Evolutionary conservation across 2,329 filamentous ascomycete genomes (phyloP), one percentile per base, ranked within the genome.

Genomic region (Drechslera avenae): DNA sequence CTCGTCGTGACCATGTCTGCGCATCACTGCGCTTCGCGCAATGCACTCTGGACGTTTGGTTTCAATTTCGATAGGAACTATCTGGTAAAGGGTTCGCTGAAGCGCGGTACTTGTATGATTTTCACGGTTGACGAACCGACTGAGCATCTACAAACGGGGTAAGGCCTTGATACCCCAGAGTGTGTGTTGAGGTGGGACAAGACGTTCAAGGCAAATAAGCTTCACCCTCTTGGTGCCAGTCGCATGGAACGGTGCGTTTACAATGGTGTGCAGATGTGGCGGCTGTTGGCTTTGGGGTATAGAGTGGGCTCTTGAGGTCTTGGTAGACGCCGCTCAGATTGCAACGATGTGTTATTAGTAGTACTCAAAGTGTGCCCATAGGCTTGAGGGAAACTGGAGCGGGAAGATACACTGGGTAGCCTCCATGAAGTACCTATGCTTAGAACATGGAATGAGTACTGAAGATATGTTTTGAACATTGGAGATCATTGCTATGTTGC

Each of bases 1-100:
- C 30, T 33, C 8, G 9, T 16, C 18, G 10, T 42, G 3, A 23
- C 12, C 2, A 33, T 33, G 5, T 2, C 5, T 23, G 21, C 21
- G 6, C 7, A 23, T 23, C 21, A 8, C 9, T 2, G 21, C 21
- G 21, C 9, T 7, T 7, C 4, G 5, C 21, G 9, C 3, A 8
- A 23, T 2, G 39, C 26, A 8, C 33, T 17, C 16, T 56, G 33
- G 23, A 52, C 19, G 21, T 56, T 36, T 18, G 45, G 28, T 32
- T 47, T 47, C 9, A 10, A 47, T 2, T 43, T 43, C 14, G 32
- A 39, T 9, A 43, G 39, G 32, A 50, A 31, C 19, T 14, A 32
- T 26, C 23, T 30, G 33, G 23, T 32, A 4, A 18, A 21, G 14
- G n/a, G 36, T 18, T 16, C 26, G 4, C 17, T 23, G 21, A 23